Conservation (phyloP, 768 basidiomycete genomes). For the Butyriboletus loyo region DNA sequence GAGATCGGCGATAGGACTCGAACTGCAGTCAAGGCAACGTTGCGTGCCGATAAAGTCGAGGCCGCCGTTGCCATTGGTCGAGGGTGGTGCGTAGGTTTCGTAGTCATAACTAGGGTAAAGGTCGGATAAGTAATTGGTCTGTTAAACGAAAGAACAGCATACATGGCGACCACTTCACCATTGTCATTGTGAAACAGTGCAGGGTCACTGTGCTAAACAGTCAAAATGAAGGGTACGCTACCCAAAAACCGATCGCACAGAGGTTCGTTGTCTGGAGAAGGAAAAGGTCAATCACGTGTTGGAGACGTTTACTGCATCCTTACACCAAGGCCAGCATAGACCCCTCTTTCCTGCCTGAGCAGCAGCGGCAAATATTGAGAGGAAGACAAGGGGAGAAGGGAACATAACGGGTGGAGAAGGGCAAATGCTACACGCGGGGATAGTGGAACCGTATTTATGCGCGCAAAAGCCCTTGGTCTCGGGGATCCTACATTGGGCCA, state of each 20-base stretch:
- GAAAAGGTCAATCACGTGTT: neutral
- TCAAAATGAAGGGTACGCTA: neutral
- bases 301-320: neutral
- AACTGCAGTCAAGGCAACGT: constrained; percentile 34
- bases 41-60: constrained; percentile 40
- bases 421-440: neutral
- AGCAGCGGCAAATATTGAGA: constrained; percentile 14
- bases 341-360: constrained; percentile 38
- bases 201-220: constrained; percentile 19
- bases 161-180: constrained; percentile 35
- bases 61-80: constrained; percentile 33
- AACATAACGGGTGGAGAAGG: constrained; percentile 13
- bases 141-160: neutral
- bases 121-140: neutral
- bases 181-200: constrained; percentile 27
- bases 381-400: constrained; percentile 9
- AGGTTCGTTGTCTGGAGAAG: constrained; percentile 22
- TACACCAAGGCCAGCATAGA: constrained; percentile 37
- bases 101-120: constrained; percentile 33
- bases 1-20: constrained; percentile 34
- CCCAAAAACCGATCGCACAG: constrained; percentile 22
- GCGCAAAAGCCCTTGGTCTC: neutral
- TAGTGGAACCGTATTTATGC: neutral
- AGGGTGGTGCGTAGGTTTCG: constrained; percentile 34
- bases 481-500: neutral